Evolutionary conservation across 495 filamentous ascomycete genomes (phyloP).

Genomic region (Cryomyces antarcticus): DNA sequence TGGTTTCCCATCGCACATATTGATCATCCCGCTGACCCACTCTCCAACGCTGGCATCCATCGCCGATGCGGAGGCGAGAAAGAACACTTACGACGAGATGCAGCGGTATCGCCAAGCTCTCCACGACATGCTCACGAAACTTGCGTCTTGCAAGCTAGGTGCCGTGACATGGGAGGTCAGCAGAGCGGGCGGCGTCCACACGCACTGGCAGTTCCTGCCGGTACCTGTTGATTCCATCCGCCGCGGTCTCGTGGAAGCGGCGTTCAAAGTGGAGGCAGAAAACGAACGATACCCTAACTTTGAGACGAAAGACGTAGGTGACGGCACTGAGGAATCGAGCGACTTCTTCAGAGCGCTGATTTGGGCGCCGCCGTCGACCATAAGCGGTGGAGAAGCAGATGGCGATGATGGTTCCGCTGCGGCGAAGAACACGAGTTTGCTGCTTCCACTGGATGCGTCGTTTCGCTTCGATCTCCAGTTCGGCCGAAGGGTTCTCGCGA

Average conservation of each 20-base stretch:
- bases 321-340: slow-evolving; percentile 17
- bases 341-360: slow-evolving; percentile 1
- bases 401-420: slow-evolving; percentile 1
- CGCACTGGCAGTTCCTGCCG: slow-evolving; percentile 89
- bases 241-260: slow-evolving; percentile 56
- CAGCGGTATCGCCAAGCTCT: slow-evolving; percentile 48
- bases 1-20: slow-evolving; percentile 64
- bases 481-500: slow-evolving; percentile 65
- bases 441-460: slow-evolving; percentile 29
- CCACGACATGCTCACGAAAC: slow-evolving; percentile 43
- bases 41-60: slow-evolving; percentile 43
- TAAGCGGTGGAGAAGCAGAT: background rate
- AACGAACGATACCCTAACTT: slow-evolving; percentile 45
- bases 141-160: slow-evolving; percentile 29
- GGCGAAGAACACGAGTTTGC: slow-evolving; percentile 25
- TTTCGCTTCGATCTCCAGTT: slow-evolving; percentile 45
- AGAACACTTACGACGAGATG: slow-evolving; percentile 56
- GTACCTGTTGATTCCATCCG: slow-evolving; percentile 40
- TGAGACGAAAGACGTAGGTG: slow-evolving; percentile 13
- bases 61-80: slow-evolving; percentile 30
- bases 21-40: slow-evolving; percentile 78
- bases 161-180: slow-evolving; percentile 84
- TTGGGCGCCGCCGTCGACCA: slow-evolving; percentile 22
- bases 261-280: slow-evolving; percentile 66
- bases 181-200: slow-evolving; percentile 55